Evolutionary conservation across 495 filamentous ascomycete species (phyloP).

Genomic region (Parathielavia hyrcaniae): DNA sequence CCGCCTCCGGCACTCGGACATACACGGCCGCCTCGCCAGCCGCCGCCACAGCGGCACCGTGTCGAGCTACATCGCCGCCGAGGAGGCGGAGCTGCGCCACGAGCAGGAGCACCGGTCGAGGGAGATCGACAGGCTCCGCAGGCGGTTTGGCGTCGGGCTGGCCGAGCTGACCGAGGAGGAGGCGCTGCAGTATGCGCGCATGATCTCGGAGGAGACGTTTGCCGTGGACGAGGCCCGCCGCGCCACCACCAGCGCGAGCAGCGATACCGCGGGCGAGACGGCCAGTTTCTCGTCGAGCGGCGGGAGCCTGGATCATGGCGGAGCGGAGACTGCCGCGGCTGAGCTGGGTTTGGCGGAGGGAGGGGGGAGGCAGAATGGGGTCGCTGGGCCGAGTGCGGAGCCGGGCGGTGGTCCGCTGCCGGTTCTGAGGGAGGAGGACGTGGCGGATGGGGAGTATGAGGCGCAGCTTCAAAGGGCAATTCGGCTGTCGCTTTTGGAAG

Average conservation of each 20-base stretch:
- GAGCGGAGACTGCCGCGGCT: slow-evolving; percentile 43
- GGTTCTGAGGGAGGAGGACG: slow-evolving; percentile 32
- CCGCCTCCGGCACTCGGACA: slow-evolving; percentile 39
- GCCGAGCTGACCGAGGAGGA: slow-evolving; percentile 82
- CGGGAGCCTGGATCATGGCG: neutral
- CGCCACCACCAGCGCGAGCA: slow-evolving; percentile 40
- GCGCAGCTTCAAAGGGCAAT: slow-evolving; percentile 77
- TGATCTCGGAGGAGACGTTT: slow-evolving; percentile 78
- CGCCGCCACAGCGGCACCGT: slow-evolving; percentile 39
- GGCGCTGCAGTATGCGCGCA: slow-evolving; percentile 76
- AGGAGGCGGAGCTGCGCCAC: slow-evolving; percentile 69
- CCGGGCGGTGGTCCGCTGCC: slow-evolving; percentile 12
- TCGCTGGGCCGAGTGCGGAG: neutral
- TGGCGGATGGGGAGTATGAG: slow-evolving; percentile 54
- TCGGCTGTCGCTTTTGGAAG: slow-evolving; percentile 64
- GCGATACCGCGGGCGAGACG: slow-evolving; percentile 45
- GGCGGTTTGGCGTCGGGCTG: slow-evolving; percentile 61
- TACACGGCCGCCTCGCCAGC: slow-evolving; percentile 36
- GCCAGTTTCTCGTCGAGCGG: slow-evolving; percentile 39
- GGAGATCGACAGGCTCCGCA: slow-evolving; percentile 61
- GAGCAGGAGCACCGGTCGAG: slow-evolving; percentile 53
- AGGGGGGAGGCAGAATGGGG: slow-evolving; percentile 27
- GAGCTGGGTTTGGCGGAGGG: slow-evolving; percentile 44
- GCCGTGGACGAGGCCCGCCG: slow-evolving; percentile 55
- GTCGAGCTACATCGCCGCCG: slow-evolving; percentile 73